Evolutionary conservation across 1,139 yeast genomes (phyloP).

Genomic region (Saccharomycopsis hybrid): DNA sequence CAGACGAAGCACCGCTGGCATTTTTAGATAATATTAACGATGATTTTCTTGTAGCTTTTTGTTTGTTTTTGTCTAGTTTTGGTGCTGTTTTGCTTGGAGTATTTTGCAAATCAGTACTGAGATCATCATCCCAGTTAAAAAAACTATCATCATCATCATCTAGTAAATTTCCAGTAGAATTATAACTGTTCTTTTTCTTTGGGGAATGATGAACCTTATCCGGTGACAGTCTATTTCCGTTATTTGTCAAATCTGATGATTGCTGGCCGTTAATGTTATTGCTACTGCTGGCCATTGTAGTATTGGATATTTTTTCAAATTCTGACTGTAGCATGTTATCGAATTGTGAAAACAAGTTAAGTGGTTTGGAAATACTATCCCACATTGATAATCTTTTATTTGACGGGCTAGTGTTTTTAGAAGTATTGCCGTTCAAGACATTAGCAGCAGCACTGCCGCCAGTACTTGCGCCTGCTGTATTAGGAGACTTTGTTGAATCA

Average conservation of each 20-base stretch:
- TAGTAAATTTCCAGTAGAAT: too few species aligned
- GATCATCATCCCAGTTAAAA: slow-evolving; percentile 12
- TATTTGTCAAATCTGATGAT: slow-evolving; percentile 2
- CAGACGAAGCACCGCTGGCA: neutral
- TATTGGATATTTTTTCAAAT: slow-evolving; percentile 45
- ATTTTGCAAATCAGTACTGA: neutral
- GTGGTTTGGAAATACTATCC: slow-evolving; percentile 43
- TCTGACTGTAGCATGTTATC: slow-evolving; percentile 63
- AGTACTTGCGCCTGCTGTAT: slow-evolving; percentile 10
- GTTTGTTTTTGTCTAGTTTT: neutral
- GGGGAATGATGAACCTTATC: slow-evolving; percentile 1
- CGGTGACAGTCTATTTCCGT: slow-evolving; percentile 1
- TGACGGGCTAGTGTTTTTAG: slow-evolving; percentile 3
- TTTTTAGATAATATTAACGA: slow-evolving; percentile 2
- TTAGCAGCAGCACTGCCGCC: slow-evolving; percentile 5
- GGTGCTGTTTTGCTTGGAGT: slow-evolving; percentile 1
- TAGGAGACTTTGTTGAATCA: slow-evolving; percentile 2
- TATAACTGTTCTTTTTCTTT: neutral
- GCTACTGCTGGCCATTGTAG: neutral
- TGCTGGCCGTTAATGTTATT: neutral
- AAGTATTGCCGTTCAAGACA: neutral
- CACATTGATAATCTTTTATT: slow-evolving; percentile 16
- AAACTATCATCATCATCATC: slow-evolving; percentile 9
- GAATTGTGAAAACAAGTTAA: slow-evolving; percentile 58
- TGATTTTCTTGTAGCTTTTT: slow-evolving; percentile 2